phyloP scores from a whole-genome alignment of 495 filamentous ascomycete genomes.

The Podospora pseudocomata region DNA sequence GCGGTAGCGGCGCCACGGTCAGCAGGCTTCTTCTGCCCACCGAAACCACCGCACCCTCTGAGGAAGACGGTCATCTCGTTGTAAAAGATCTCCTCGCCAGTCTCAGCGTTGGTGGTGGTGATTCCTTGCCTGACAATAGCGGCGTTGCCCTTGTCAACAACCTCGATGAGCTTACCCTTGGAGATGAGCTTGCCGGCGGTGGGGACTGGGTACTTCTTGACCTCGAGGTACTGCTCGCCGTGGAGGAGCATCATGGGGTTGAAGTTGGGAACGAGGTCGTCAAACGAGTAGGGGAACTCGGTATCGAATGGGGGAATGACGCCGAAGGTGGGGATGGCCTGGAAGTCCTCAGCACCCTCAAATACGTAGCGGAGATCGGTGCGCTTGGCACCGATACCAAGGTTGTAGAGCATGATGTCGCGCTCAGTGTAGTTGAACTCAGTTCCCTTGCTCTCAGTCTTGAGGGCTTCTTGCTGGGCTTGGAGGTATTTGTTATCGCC shows the following conservation, averaged over 20 bases:
- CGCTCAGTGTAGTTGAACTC: conserved; percentile 78
- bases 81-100: conserved; percentile 90
- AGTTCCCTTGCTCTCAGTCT: conserved; percentile 65
- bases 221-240: conserved; percentile 97
- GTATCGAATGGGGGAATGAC: conserved; percentile 92
- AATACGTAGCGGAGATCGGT: conserved; percentile 83
- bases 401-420: conserved; percentile 92
- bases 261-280: conserved; percentile 89
- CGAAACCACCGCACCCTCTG: conserved; percentile 88
- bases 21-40: conserved; percentile 72
- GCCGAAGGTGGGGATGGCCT: conserved; percentile 88
- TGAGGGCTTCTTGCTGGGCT: conserved; percentile 75
- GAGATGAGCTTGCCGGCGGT: conserved; percentile 77
- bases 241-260: conserved; percentile 98
- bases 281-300: conserved; percentile 70
- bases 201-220: conserved; percentile 91
- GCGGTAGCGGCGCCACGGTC: conserved; percentile 76
- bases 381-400: conserved; percentile 91
- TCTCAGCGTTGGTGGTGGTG: conserved; percentile 75
- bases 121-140: conserved; percentile 77
- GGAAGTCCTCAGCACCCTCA: conserved; percentile 87
- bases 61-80: conserved; percentile 92
- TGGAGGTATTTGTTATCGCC: conserved; percentile 49
- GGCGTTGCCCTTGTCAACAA: conserved; percentile 91
- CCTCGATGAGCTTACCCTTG: conserved; percentile 84